Conservation (phyloP, 2,329 filamentous ascomycete genomes). For the Pestalotiopsis sp. region DNA sequence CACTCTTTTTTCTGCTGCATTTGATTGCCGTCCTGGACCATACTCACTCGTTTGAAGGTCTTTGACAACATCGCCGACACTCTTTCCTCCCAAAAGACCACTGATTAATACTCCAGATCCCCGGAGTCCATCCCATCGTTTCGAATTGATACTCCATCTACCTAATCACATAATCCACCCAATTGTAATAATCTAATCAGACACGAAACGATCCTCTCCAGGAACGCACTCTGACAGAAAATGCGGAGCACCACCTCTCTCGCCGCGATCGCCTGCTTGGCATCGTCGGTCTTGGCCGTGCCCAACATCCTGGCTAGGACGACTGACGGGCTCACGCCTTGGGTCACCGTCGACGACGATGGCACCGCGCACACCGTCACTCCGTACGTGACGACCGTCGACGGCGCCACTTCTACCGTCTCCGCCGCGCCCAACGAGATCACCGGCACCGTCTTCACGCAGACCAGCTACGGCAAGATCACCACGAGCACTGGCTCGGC, state of each 20-base stretch:
- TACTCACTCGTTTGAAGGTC: not conserved
- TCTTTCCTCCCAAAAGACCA: not conserved
- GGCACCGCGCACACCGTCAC: constrained; percentile 52
- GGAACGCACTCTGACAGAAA: constrained; percentile 20
- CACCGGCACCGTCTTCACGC: constrained; percentile 38
- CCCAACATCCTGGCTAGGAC: constrained; percentile 24
- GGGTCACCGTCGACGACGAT: constrained; percentile 54
- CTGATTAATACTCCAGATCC: not conserved
- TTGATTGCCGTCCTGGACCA: not conserved
- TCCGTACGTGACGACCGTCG: constrained; percentile 48
- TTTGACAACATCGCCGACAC: not conserved
- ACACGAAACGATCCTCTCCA: not conserved
- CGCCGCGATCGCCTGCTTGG: constrained; percentile 25
- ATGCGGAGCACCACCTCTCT: constrained; percentile 25
- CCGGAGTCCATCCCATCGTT: not conserved
- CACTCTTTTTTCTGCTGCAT: not conserved
- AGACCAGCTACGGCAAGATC: constrained; percentile 31
- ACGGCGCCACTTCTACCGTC: constrained; percentile 46
- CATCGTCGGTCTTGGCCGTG: constrained; percentile 25
- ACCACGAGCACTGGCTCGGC: constrained; percentile 44
- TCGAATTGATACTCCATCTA: not conserved
- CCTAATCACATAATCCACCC: not conserved
- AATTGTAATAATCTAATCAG: not conserved
- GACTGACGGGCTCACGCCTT: constrained; percentile 44
- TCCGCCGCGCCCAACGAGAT: constrained; percentile 44